These are phyloP conservation scores for Aspergillus kassunensis DNA, from an alignment of 495 filamentous ascomycete species.

Conservation along the genomic window DNA sequence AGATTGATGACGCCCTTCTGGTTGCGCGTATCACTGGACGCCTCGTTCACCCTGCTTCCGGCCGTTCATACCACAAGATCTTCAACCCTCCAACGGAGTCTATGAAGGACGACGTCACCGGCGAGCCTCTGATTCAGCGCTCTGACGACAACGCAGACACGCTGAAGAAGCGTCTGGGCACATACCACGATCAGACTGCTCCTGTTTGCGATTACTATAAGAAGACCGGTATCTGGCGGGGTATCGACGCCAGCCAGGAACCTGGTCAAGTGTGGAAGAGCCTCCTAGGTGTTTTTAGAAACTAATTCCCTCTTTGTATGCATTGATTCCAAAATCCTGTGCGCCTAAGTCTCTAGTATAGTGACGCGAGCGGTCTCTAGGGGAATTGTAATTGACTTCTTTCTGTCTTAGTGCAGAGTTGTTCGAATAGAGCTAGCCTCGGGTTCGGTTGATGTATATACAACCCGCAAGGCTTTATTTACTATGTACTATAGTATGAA, in stretches of 20 bases:
- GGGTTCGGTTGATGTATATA: conserved; percentile 15
- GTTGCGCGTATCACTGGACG: conserved; percentile 96
- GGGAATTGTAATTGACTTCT: conserved; percentile 3
- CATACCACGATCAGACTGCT: conserved; percentile 90
- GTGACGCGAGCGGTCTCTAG: conserved; percentile 1
- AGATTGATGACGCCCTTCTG: conserved; percentile 91
- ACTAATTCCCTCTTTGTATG: conserved; percentile 10
- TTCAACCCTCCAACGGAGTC: conserved; percentile 96
- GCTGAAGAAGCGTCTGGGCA: conserved; percentile 87
- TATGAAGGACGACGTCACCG: conserved; percentile 96
- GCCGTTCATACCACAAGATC: conserved; percentile 92
- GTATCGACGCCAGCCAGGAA: conserved; percentile 94
- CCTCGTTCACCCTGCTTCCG: conserved; percentile 90
- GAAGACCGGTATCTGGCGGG: conserved; percentile 93
- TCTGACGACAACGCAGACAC: conserved; percentile 98
- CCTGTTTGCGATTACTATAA: conserved; percentile 96
- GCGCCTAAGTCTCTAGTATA: conserved; percentile 3
- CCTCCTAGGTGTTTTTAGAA: conserved; percentile 77
- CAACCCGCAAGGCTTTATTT: conserved; percentile 11
- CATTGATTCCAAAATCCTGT: conserved; percentile 2
- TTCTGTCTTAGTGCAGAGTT: conserved; percentile 2
- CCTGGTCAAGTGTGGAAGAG: conserved; percentile 94
- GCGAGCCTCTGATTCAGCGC: conserved; percentile 94
- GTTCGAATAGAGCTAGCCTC: conserved; percentile 14
- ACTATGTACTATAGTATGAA: conserved; percentile 26